Conservation (phyloP, 2,329 filamentous ascomycete genomes). For the Tolypocladium guangdongense region DNA sequence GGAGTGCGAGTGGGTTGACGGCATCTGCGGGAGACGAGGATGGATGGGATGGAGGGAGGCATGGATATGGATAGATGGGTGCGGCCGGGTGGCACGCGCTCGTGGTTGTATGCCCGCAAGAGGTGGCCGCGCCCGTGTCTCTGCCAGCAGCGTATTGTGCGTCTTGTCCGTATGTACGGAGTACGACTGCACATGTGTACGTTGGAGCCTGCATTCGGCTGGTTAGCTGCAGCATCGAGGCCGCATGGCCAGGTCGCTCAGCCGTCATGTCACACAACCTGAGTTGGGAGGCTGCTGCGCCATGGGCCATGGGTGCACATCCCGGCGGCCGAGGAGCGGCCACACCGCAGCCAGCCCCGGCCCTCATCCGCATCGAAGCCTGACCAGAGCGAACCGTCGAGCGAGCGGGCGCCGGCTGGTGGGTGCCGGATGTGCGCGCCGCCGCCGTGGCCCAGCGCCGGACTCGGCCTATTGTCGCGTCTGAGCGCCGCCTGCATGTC, state of each 20-base stretch:
- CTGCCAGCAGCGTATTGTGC: not conserved
- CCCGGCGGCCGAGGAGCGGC: not conserved
- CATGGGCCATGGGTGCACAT: not conserved
- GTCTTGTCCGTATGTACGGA: not conserved
- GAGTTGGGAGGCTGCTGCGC: not conserved
- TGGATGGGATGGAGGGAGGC: too few relatives aligned
- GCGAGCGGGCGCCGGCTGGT: not conserved
- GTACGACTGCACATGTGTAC: not conserved
- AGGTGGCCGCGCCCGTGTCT: not conserved
- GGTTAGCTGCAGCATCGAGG: not conserved
- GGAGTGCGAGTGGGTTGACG: constrained; percentile 8
- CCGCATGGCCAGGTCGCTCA: not conserved
- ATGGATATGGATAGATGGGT: too few relatives aligned
- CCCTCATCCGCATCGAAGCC: too few relatives aligned
- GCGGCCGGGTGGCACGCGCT: not conserved
- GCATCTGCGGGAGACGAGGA: constrained; percentile 2
- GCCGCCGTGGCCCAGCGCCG: not conserved
- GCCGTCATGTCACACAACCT: not conserved
- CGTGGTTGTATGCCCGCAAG: not conserved
- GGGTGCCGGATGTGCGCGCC: not conserved
- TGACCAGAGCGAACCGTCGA: too few relatives aligned
- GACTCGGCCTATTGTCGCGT: not conserved
- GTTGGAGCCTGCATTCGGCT: not conserved
- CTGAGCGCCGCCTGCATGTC: not conserved
- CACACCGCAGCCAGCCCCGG: too few relatives aligned